Evolutionary conservation across 2,329 filamentous ascomycete genomes (phyloP).

Genomic region (Zalaria sp.): DNA sequence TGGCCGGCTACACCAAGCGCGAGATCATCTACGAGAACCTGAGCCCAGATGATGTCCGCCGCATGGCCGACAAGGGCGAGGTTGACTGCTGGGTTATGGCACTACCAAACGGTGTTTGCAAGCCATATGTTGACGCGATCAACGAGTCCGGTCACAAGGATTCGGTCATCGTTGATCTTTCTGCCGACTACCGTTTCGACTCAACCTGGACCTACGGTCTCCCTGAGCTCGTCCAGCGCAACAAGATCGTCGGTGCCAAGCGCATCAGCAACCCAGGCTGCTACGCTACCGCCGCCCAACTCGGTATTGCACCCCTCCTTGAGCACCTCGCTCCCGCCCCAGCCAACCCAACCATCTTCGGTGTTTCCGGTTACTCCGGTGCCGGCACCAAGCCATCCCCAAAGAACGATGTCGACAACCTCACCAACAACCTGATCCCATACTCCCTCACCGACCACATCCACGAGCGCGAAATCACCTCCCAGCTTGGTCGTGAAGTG

Average conservation of each 20-base stretch:
- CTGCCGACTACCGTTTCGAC: conserved; percentile 93
- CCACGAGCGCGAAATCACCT: conserved; percentile 80
- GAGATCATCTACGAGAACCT: conserved; percentile 89
- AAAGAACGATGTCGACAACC: conserved; percentile 78
- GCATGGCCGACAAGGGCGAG: conserved; percentile 69
- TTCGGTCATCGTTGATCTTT: conserved; percentile 80
- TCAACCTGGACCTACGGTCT: conserved; percentile 77
- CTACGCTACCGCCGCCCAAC: conserved; percentile 84
- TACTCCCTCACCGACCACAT: conserved; percentile 90
- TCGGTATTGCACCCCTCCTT: conserved; percentile 73
- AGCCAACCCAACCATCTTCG: conserved; percentile 71
- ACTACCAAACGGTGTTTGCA: conserved; percentile 86
- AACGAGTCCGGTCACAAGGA: conserved; percentile 51
- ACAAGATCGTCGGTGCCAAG: conserved; percentile 60
- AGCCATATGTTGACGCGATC: conserved; percentile 83
- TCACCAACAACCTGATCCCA: conserved; percentile 78
- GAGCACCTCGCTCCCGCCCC: conserved; percentile 48
- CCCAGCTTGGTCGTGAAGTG: conserved; percentile 58
- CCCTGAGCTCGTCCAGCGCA: conserved; percentile 68
- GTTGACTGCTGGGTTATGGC: conserved; percentile 98
- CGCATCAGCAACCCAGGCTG: conserved; percentile 90
- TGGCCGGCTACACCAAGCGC: conserved; percentile 81
- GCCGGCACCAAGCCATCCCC: conserved; percentile 87
- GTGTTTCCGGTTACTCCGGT: conserved; percentile 86
- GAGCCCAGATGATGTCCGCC: conserved; percentile 68